These are phyloP conservation scores for Echites panduratus DNA, from an alignment of 257 asterid species.

Conservation along the genomic window DNA sequence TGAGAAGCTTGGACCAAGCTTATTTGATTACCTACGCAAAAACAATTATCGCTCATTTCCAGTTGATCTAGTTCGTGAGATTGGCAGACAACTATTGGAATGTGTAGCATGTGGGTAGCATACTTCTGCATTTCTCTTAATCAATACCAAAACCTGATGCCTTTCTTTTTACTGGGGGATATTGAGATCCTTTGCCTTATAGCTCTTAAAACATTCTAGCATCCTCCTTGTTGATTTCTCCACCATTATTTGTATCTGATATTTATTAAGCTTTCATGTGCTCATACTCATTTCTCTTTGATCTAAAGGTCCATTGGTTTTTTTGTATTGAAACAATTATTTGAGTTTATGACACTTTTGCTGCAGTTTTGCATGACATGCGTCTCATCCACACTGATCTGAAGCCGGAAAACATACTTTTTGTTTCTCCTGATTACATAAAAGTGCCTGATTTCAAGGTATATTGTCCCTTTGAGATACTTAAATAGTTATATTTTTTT, in stretches of 20 bases:
- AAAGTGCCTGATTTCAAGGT: slow-evolving; percentile 46
- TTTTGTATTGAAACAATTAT: background rate
- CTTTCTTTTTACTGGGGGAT: slow-evolving; percentile 16
- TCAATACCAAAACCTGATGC: slow-evolving; percentile 9
- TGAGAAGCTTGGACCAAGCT: slow-evolving; percentile 66
- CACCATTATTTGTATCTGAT: slow-evolving; percentile 3
- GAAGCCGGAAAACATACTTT: slow-evolving; percentile 54
- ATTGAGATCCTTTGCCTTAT: slow-evolving; percentile 11
- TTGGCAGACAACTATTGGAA: slow-evolving; percentile 56
- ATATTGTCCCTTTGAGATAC: slow-evolving; percentile 1
- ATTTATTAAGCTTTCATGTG: background rate
- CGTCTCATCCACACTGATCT: slow-evolving; percentile 50
- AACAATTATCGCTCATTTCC: slow-evolving; percentile 53
- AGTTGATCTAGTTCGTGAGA: slow-evolving; percentile 58
- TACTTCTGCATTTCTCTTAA: slow-evolving; percentile 17
- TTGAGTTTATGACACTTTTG: slow-evolving; percentile 7
- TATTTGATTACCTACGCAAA: slow-evolving; percentile 53
- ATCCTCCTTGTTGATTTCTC: background rate
- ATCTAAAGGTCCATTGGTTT: background rate
- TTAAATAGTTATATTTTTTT: background rate
- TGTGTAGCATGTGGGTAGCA: slow-evolving; percentile 52
- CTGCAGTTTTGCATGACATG: slow-evolving; percentile 50
- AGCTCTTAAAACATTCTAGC: background rate
- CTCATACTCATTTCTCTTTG: background rate
- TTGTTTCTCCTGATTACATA: slow-evolving; percentile 43